Conservation (phyloP, 306 rosid species). For the Dryas drummondii region DNA sequence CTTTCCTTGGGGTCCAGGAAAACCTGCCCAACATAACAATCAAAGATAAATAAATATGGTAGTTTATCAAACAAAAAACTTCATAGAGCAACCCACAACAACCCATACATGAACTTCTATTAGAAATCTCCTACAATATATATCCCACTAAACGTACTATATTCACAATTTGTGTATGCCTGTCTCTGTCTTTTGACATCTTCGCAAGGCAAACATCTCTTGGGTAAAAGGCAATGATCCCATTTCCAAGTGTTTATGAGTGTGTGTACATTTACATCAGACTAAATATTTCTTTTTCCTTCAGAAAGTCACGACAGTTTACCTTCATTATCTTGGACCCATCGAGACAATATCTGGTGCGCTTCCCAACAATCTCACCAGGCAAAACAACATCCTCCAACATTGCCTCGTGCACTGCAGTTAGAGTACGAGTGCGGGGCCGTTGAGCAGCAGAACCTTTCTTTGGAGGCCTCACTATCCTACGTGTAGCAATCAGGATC, state of each 20-base stretch:
- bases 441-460: conserved; percentile 71
- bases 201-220: neutral
- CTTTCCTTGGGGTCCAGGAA: conserved; percentile 65
- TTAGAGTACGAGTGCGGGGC: conserved; percentile 70
- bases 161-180: neutral
- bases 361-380: conserved; percentile 77
- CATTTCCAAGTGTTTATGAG: no score
- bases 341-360: conserved; percentile 57
- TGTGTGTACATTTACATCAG: neutral
- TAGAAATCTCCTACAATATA: neutral
- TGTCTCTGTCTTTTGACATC: neutral
- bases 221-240: neutral
- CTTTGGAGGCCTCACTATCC: conserved; percentile 77
- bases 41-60: neutral
- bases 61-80: neutral
- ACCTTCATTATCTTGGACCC: conserved; percentile 76
- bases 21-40: conserved; percentile 25
- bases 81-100: no score
- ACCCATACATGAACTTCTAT: neutral
- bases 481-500: conserved; percentile 60
- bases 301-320: neutral
- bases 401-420: conserved; percentile 70
- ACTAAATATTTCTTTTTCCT: neutral
- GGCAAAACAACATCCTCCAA: conserved; percentile 72
- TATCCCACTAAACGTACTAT: conserved; percentile 3